phyloP scores from a whole-genome alignment of 2,329 filamentous ascomycete genomes.

The Rhexocercosporidium sp. region DNA sequence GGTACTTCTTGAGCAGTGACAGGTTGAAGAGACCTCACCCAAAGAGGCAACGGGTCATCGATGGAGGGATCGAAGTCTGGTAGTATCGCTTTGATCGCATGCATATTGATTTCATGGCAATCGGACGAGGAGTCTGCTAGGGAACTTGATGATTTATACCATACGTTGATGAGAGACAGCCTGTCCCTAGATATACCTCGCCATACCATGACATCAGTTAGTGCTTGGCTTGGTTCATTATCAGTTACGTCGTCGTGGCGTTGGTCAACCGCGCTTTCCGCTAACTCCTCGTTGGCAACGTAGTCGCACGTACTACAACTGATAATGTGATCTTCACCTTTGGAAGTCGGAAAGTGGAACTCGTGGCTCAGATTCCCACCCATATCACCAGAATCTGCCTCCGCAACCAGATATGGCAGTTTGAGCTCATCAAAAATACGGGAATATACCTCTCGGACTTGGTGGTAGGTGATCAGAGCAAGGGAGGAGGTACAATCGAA shows the following conservation, averaged over 20 bases:
- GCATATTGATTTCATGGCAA: conserved; percentile 55
- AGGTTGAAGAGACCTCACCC: conserved; percentile 43
- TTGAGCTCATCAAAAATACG: conserved; percentile 82
- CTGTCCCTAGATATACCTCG: conserved; percentile 71
- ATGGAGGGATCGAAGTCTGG: conserved; percentile 75
- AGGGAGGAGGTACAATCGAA: conserved; percentile 74
- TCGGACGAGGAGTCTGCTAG: background rate
- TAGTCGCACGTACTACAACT: conserved; percentile 76
- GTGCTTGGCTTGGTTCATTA: background rate
- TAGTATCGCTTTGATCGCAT: conserved; percentile 69
- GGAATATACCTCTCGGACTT: conserved; percentile 75
- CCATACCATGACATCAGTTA: conserved; percentile 52
- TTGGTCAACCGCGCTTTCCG: conserved; percentile 43
- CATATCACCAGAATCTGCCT: conserved; percentile 95
- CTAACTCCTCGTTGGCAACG: conserved; percentile 88
- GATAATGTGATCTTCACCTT: conserved; percentile 86
- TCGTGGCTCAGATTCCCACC: conserved; percentile 93
- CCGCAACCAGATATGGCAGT: conserved; percentile 81
- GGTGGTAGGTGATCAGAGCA: conserved; percentile 81
- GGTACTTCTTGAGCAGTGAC: background rate
- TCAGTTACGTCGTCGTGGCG: background rate
- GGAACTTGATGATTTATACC: conserved; percentile 44
- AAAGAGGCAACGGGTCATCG: conserved; percentile 60
- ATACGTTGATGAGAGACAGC: conserved; percentile 70
- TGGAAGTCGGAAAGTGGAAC: conserved; percentile 80